Base-by-base conservation (phyloP, 352 stramenopile genomes). In the Salisapilia sapeloensis region DNA sequence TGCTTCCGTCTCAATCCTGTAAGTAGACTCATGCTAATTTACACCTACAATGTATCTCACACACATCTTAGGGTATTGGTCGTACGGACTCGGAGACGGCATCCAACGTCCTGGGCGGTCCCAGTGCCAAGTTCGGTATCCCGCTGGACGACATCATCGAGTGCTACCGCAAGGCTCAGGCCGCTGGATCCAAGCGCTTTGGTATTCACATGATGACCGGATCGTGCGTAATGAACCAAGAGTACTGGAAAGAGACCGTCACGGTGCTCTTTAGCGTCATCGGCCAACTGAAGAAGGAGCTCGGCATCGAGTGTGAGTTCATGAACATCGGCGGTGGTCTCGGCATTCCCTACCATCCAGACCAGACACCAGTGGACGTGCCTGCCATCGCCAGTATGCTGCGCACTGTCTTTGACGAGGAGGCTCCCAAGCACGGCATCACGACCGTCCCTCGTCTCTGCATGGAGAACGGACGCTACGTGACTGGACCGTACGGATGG, bases 191-290 rank as follows among this genome's bases (percentile, higher is more conserved):
- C 23, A 92, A 54, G 22, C 69, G 75, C 37, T 93, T 93, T 47
- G 78, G 78, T 31, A 89, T 93, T 37, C 78, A 93, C 60, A 92
- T 92, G 77, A 93, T 93, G 78, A 93, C 78, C 14, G 78, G 78
- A 19, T 89, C 70, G 22, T 92, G 77, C 33, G 77, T 93, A 24
- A 80, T 93, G 51, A 75, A 86, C 43, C 70, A 91, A 42, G 59
- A 65, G 9, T 93, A 93, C 57, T 93, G 77, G 77, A 77, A 71
- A 30, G 74, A 93, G 34, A 92, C 77, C 1, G 71, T 93, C 22
- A 67, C 66, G 24, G 56, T 81, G 33, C 61, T 93, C 24, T 80
- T 91, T 37, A 50, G 82, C 33, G 87, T 72, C 30, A 83, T 92
- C 25, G 53, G 78, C 36, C 45, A 61, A 50, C 51, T 92, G 15